Evolutionary conservation across 306 rosid genomes (phyloP).

Genomic region (Citrullus amarus): DNA sequence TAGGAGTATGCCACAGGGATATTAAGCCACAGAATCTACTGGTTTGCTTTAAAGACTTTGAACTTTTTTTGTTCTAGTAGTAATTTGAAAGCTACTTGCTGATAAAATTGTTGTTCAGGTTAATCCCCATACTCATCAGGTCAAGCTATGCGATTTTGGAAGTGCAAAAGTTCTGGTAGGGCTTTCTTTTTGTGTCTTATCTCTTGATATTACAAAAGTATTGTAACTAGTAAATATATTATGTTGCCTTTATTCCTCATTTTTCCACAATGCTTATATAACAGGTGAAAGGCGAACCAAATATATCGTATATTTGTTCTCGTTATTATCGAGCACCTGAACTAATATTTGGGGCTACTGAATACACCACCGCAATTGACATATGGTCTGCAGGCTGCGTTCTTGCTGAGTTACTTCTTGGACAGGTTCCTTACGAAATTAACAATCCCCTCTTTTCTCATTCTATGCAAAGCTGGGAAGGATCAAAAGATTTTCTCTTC

Average conservation of each 20-base stretch:
- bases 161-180: conserved; percentile 77
- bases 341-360: conserved; percentile 64
- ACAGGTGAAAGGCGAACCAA: conserved; percentile 67
- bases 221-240: neutral
- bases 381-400: conserved; percentile 71
- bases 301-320: conserved; percentile 64
- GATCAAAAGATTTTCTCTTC: neutral
- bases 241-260: neutral
- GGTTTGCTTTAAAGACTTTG: conserved; percentile 21
- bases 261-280: neutral
- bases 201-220: neutral
- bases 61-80: neutral
- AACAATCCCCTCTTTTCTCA: neutral
- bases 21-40: conserved; percentile 58
- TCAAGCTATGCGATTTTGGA: conserved; percentile 60
- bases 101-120: conserved; percentile 29
- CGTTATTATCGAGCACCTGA: conserved; percentile 71
- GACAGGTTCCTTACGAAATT: conserved; percentile 36
- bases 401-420: conserved; percentile 51
- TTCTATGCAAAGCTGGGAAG: neutral
- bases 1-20: conserved; percentile 57
- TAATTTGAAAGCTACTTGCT: neutral
- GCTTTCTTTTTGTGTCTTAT: conserved; percentile 11
- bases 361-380: conserved; percentile 58
- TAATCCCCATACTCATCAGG: conserved; percentile 61